Base-by-base conservation (phyloP, 2,329 filamentous ascomycete species). In the Monilinia laxa region DNA sequence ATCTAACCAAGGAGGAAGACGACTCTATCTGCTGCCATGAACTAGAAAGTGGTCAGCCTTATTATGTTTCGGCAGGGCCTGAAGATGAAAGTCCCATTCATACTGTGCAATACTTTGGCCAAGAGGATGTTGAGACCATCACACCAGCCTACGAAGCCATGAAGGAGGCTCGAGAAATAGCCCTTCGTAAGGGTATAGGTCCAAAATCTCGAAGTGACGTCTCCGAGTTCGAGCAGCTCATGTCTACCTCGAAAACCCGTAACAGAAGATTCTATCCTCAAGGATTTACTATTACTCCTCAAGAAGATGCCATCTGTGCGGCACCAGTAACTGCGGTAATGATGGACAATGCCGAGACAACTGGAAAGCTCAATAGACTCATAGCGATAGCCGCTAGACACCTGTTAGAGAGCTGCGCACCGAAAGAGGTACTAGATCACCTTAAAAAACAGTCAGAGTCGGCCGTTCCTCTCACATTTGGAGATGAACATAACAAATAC, bases 91-190 rank as follows among this genome's bases (percentile, higher is more conserved):
- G 28, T 12, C 55, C 55, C 6, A 18, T 58, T 2, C 40, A 28
- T 45, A 58, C 55, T 12, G 16, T 18, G 7, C 55, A 58, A 58
- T 58, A 28, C 3, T 58, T 58, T 23, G 38, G 38, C 10, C 38
- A 45, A 25, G 11, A 45, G 3, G n/a, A 45, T 28, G 38, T 58
- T 18, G 11, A 45, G 9, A 5, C 23, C 14, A 45, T 58, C 9
- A 45, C 23, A 28, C 38, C 38, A 16, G 55, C 55, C 4, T 58
- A 28, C 9, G 55, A 58, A 45, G 55, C 55, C 16, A 58, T 58
- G 55, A 58, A 58, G 23, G 55, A 42, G 38, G 55, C 38, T 28
- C 55, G 55, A 16, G 23, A 58, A 14, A 42, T 58, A 20, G 23
- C 38, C 1, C 55, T 45, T n/a, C 38, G 55, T 28, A 58, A 28